Percentiles rank a stretch among this genome's conserved stretches.
Evolutionary conservation across 805 yeast species (phyloP).

Genomic region (Candida insectorum): DNA sequence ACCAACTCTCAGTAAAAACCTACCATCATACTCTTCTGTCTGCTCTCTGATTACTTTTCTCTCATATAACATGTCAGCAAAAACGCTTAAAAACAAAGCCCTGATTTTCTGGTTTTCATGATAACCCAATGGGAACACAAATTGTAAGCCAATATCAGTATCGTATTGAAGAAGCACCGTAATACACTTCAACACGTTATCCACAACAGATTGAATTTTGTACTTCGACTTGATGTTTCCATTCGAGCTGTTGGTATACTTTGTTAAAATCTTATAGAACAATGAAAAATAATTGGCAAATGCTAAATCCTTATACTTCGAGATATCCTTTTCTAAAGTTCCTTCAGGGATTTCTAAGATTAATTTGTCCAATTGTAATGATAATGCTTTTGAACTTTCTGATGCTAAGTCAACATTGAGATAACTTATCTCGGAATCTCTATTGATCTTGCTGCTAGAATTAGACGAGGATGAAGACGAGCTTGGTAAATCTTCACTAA

Average conservation of each 20-base stretch:
- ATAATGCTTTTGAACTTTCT: conserved; percentile 59
- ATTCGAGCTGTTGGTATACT: conserved; percentile 25
- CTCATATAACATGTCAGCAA: conserved; percentile 57
- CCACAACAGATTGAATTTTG: conserved; percentile 54
- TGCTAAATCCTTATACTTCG: conserved; percentile 53
- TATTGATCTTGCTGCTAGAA: conserved; percentile 1
- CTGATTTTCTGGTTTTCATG: conserved; percentile 64
- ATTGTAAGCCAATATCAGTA: conserved; percentile 71
- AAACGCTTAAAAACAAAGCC: conserved; percentile 72
- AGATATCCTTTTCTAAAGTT: conserved; percentile 48
- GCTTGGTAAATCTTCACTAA: conserved; percentile 22
- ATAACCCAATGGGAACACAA: conserved; percentile 76
- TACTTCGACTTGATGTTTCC: conserved; percentile 36
- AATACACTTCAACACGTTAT: conserved; percentile 60
- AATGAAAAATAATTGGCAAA: conserved; percentile 68
- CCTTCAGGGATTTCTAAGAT: conserved; percentile 60
- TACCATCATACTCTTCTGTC: conserved; percentile 27
- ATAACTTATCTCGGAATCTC: conserved; percentile 10
- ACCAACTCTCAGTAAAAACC: conserved; percentile 23
- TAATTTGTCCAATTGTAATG: conserved; percentile 51
- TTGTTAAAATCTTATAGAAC: conserved; percentile 53
- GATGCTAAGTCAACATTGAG: conserved; percentile 54
- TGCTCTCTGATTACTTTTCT: conserved; percentile 19
- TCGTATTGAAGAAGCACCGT: conserved; percentile 71
- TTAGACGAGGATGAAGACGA: conserved; percentile 2